phyloP scores from a whole-genome alignment of 371 early-diverging fungal species.

The Mucor lusitanicus region DNA sequence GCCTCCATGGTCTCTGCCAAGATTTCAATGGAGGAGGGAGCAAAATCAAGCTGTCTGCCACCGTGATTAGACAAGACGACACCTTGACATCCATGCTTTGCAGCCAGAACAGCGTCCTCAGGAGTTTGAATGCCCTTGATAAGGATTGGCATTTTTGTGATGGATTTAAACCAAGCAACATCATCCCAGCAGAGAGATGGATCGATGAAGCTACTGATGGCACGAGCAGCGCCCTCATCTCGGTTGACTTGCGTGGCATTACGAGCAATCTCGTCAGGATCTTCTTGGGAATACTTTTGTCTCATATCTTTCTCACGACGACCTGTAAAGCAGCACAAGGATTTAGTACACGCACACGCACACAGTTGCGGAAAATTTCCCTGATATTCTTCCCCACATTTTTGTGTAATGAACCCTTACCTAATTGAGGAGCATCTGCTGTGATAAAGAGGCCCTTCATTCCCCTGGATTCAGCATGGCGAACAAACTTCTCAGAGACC shows the following conservation, averaged over 20 bases:
- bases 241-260: constrained; percentile 29
- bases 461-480: constrained; percentile 81
- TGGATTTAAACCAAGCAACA: constrained; percentile 80
- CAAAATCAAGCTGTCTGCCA: constrained; percentile 92
- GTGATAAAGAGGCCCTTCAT: constrained; percentile 88
- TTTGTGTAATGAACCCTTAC: constrained; percentile 23
- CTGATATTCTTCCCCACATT: constrained; percentile 6
- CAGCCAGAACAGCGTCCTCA: constrained; percentile 90
- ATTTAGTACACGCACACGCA: background rate
- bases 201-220: constrained; percentile 79
- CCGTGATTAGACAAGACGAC: constrained; percentile 95
- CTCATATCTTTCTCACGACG: constrained; percentile 91
- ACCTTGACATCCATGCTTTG: constrained; percentile 75
- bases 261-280: constrained; percentile 37
- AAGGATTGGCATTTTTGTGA: constrained; percentile 85
- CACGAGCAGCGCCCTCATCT: constrained; percentile 71
- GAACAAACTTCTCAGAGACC: constrained; percentile 73
- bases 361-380: background rate
- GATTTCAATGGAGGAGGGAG: constrained; percentile 77
- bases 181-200: constrained; percentile 86
- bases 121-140: constrained; percentile 92
- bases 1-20: constrained; percentile 83
- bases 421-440: constrained; percentile 89
- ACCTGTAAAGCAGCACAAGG: constrained; percentile 44
- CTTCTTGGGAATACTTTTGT: constrained; percentile 55